phyloP scores from a whole-genome alignment of 1,284 basidiomycete genomes.

The Testicularia cyperi region DNA sequence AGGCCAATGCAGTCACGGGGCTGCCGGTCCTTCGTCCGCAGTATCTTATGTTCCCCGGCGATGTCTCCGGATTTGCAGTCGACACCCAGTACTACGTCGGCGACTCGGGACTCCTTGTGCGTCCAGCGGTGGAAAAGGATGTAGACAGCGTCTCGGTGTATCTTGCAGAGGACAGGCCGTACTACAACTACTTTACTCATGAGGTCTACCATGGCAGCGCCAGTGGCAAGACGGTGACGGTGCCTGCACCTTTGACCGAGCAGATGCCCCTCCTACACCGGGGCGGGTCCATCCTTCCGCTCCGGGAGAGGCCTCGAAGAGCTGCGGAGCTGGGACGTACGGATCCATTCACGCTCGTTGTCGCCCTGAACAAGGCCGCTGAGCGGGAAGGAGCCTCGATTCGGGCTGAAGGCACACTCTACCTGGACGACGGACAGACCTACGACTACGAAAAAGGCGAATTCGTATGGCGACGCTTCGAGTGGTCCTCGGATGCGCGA shows the following conservation, averaged over 20 bases:
- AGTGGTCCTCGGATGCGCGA: conserved; percentile 15
- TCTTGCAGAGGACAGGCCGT: conserved; percentile 86
- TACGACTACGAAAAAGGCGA: conserved; percentile 77
- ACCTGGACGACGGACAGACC: conserved; percentile 90
- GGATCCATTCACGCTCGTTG: conserved; percentile 89
- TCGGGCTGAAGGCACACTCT: conserved; percentile 77
- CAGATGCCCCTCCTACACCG: conserved; percentile 79
- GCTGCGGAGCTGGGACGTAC: conserved; percentile 82
- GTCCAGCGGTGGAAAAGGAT: conserved; percentile 80
- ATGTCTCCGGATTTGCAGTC: conserved; percentile 77
- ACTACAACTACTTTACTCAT: conserved; percentile 84
- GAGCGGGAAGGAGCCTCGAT: conserved; percentile 7
- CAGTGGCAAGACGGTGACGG: conserved; percentile 68
- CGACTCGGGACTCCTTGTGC: conserved; percentile 82
- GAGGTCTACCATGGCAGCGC: conserved; percentile 67
- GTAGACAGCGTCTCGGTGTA: conserved; percentile 75
- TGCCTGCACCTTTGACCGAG: conserved; percentile 66
- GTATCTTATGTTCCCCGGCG: conserved; percentile 86
- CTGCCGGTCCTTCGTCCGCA: conserved; percentile 68
- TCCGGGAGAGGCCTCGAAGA: conserved; percentile 81
- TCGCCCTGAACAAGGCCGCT: conserved; percentile 70
- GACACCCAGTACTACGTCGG: conserved; percentile 96
- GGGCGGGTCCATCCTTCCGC: conserved; percentile 86
- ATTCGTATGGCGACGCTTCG: conserved; percentile 67
- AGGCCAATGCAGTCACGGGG: conserved; percentile 49